Percentiles rank a stretch among this genome's conserved stretches.
phyloP scores from a whole-genome alignment of 495 filamentous ascomycete genomes.

The Aspergillus bridgeri region DNA sequence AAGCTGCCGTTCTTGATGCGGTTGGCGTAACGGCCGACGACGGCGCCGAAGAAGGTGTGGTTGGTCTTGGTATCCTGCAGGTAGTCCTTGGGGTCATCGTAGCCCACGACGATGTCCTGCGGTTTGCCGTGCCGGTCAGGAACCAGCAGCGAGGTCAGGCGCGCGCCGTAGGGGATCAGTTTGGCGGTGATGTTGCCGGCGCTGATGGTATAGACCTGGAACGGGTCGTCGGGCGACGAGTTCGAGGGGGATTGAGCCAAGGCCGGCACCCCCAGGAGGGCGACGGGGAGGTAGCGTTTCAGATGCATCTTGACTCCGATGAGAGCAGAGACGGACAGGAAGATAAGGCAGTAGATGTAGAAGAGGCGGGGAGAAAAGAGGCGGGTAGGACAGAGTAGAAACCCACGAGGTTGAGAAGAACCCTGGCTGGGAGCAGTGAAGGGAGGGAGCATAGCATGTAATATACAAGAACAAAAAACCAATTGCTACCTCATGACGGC shows the following conservation, averaged over 20 bases:
- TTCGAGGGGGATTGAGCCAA: conserved; percentile 25
- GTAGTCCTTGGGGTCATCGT: conserved; percentile 74
- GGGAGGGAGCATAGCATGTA: conserved; percentile 14
- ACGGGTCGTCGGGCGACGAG: conserved; percentile 29
- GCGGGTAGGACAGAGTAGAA: conserved; percentile 31
- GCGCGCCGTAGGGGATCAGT: conserved; percentile 78
- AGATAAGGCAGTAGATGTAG: conserved; percentile 29
- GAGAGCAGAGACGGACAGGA: conserved; percentile 26
- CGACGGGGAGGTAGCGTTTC: conserved; percentile 32
- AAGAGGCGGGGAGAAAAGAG: conserved; percentile 31
- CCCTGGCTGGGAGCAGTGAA: conserved; percentile 9
- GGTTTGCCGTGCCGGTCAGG: conserved; percentile 61
- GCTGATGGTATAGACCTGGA: conserved; percentile 67
- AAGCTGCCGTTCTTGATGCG: conserved; percentile 85
- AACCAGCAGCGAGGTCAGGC: conserved; percentile 69
- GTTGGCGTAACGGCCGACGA: conserved; percentile 82
- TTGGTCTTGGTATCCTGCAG: conserved; percentile 57
- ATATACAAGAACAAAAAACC: not conserved
- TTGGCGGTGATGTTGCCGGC: conserved; percentile 67
- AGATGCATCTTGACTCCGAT: conserved; percentile 42
- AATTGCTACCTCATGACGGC: conserved; percentile 18
- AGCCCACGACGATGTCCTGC: conserved; percentile 73
- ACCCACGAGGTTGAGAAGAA: conserved; percentile 23
- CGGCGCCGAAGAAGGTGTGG: conserved; percentile 72
- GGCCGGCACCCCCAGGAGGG: conserved; percentile 35